These are phyloP conservation scores for Sordaria brevicollis DNA, from an alignment of 495 filamentous ascomycete genomes.

Conservation along the genomic window DNA sequence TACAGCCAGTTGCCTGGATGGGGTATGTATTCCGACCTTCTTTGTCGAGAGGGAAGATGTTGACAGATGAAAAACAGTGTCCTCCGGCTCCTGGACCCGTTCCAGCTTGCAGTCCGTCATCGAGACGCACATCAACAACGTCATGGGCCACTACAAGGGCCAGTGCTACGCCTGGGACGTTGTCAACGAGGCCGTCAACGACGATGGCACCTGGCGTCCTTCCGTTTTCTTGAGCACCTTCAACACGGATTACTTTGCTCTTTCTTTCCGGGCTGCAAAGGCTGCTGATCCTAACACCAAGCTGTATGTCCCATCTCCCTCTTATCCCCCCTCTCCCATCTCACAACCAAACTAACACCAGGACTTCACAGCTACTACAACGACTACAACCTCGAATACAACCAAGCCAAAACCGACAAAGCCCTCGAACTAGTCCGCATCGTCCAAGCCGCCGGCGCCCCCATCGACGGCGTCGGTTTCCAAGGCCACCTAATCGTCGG, in stretches of 20 bases:
- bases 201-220: conserved; percentile 31
- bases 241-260: conserved; percentile 35
- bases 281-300: conserved; percentile 24
- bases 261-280: conserved; percentile 38
- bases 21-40: conserved; percentile 19
- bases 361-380: conserved; percentile 57
- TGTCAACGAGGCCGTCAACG: conserved; percentile 42
- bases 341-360: conserved; percentile 26
- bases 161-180: conserved; percentile 42
- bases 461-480: conserved; percentile 51
- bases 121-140: conserved; percentile 39
- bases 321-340: conserved; percentile 14
- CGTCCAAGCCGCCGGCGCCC: conserved; percentile 36
- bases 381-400: conserved; percentile 54
- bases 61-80: conserved; percentile 41
- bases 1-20: conserved; percentile 49
- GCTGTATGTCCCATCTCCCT: conserved; percentile 5
- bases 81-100: conserved; percentile 41
- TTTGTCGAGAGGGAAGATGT: conserved; percentile 2
- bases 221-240: conserved; percentile 32
- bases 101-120: conserved; percentile 36
- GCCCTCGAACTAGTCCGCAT: conserved; percentile 37
- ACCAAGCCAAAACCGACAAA: conserved; percentile 37
- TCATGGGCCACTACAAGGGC: conserved; percentile 45
- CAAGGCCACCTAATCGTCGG: conserved; percentile 51